Evolutionary conservation across 495 filamentous ascomycete species (phyloP).

Genomic region (Pseudoneurospora amorphoporcata): DNA sequence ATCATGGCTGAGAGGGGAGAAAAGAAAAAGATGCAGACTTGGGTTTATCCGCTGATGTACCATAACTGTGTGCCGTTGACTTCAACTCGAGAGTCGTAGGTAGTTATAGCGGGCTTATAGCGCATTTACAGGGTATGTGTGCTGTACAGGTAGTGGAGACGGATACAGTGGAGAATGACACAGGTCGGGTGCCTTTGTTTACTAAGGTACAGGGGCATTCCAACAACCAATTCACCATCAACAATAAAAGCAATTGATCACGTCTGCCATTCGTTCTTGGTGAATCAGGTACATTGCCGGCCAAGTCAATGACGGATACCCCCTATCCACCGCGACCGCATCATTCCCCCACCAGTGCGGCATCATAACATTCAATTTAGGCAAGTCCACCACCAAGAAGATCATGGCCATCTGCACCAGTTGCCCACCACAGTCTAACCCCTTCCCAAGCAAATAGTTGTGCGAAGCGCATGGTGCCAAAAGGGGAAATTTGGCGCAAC

Average conservation of each 20-base stretch:
- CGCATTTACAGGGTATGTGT: no score
- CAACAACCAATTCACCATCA: neutral
- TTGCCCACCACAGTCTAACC: slow-evolving; percentile 42
- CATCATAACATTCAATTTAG: neutral
- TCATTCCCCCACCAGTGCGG: slow-evolving; percentile 14
- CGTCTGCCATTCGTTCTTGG: neutral
- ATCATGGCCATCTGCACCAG: slow-evolving; percentile 6
- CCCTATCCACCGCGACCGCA: neutral
- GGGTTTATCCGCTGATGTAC: neutral
- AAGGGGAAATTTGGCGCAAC: neutral
- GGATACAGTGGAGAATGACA: no score
- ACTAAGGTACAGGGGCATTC: neutral
- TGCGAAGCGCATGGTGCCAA: neutral
- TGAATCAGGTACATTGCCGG: neutral
- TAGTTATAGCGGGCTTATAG: neutral
- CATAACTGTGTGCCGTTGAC: neutral
- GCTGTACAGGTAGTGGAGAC: no score
- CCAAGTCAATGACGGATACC: slow-evolving; percentile 3
- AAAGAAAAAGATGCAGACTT: neutral
- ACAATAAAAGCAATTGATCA: neutral
- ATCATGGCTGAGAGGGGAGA: neutral
- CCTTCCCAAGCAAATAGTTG: slow-evolving; percentile 42
- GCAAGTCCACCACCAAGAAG: slow-evolving; percentile 7
- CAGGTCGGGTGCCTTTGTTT: neutral
- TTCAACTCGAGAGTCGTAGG: neutral